A percentile compares a stretch with the other conserved stretches of the same genome.
phyloP scores from a whole-genome alignment of 2,329 filamentous ascomycete genomes.

The Canariomyces notabilis region DNA sequence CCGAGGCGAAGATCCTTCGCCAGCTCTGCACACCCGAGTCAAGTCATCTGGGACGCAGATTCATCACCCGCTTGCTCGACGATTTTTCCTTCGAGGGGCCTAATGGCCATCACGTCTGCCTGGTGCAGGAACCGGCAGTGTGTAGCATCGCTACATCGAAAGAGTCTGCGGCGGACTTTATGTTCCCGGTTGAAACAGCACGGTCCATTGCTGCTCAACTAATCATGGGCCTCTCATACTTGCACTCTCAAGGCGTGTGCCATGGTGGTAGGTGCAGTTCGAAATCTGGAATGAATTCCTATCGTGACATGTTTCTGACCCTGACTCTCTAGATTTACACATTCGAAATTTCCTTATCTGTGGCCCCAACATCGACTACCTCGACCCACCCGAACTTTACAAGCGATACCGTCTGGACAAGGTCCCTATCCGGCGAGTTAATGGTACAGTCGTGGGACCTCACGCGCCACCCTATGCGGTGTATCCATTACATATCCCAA shows the following conservation, averaged over 20 bases:
- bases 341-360: slow-evolving; percentile 12
- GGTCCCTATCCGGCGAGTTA: slow-evolving; percentile 12
- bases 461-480: slow-evolving; percentile 22
- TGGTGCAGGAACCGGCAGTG: slow-evolving; percentile 14
- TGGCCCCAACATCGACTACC: slow-evolving; percentile 5
- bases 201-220: slow-evolving; percentile 20
- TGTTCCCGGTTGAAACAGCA: slow-evolving; percentile 18
- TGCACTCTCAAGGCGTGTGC: slow-evolving; percentile 18
- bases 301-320: too few species aligned
- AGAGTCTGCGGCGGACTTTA: slow-evolving; percentile 1
- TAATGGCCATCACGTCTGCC: slow-evolving; percentile 18
- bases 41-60: slow-evolving; percentile 6
- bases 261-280: slow-evolving; percentile 16
- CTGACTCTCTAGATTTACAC: slow-evolving; percentile 7
- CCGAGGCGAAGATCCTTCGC: slow-evolving; percentile 7
- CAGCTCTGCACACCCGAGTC: not conserved
- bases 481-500: slow-evolving; percentile 17
- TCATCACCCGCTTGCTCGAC: slow-evolving; percentile 16
- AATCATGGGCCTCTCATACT: slow-evolving; percentile 13
- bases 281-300: not conserved
- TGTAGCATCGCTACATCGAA: slow-evolving; percentile 10
- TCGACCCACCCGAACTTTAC: slow-evolving; percentile 13
- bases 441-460: slow-evolving; percentile 16
- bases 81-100: slow-evolving; percentile 17
- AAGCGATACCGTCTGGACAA: slow-evolving; percentile 14